Evolutionary conservation across 305 asterid genomes (phyloP).

Genomic region (Solanum hybrid): DNA sequence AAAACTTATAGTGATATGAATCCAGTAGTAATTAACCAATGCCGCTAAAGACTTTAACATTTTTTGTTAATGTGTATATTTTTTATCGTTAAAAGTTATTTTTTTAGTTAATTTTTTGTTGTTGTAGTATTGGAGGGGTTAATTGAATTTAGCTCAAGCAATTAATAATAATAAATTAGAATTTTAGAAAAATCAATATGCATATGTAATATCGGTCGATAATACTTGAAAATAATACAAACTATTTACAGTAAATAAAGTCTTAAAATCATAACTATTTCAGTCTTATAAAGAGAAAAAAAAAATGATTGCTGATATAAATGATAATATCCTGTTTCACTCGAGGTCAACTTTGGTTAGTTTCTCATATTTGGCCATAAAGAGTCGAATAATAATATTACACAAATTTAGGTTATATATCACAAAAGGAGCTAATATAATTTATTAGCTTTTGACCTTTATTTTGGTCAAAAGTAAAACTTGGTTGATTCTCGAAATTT

Average conservation of each 20-base stretch:
- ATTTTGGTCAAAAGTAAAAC: neutral
- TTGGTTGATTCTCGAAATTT: fast-evolving
- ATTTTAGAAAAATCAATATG: neutral
- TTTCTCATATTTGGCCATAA: neutral
- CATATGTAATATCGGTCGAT: no score
- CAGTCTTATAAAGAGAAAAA: neutral
- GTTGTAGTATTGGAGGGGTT: neutral
- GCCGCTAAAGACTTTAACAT: fast-evolving
- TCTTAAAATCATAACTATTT: neutral
- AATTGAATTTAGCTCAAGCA: neutral
- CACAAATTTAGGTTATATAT: neutral
- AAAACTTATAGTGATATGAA: neutral
- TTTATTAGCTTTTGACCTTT: neutral
- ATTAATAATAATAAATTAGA: no score
- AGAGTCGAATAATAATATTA: no score
- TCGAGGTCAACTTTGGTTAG: neutral
- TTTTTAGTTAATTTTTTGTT: no score
- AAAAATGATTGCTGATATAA: neutral
- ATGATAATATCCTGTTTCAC: neutral
- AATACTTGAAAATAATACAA: no score
- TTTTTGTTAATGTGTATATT: no score
- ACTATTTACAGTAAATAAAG: neutral
- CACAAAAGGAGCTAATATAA: neutral
- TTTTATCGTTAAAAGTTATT: no score
- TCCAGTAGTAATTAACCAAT: no score